phyloP scores from a whole-genome alignment of 2,329 filamentous ascomycete genomes.

The Emericellopsis cladophorae region DNA sequence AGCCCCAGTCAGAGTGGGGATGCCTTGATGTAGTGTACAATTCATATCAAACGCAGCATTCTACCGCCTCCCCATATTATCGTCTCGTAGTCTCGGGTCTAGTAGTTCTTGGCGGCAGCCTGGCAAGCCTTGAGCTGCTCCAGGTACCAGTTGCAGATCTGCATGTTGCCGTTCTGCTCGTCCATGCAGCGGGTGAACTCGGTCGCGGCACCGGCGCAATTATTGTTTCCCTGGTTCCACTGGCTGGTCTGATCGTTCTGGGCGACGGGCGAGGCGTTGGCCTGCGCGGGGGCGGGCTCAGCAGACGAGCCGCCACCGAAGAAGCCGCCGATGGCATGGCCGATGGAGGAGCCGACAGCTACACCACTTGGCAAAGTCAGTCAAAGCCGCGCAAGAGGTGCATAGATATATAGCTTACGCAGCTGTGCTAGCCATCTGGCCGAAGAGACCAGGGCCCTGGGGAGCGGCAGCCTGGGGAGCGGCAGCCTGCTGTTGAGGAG shows the following conservation, averaged over 20 bases:
- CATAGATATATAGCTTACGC: slow-evolving; percentile 57
- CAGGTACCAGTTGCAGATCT: slow-evolving; percentile 95
- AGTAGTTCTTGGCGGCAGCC: slow-evolving; percentile 61
- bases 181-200: slow-evolving; percentile 95
- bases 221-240: slow-evolving; percentile 41
- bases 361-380: slow-evolving; percentile 59
- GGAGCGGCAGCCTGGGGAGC: slow-evolving; percentile 38
- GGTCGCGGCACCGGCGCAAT: slow-evolving; percentile 69
- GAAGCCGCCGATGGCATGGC: slow-evolving; percentile 82
- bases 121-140: slow-evolving; percentile 93
- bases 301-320: slow-evolving; percentile 65
- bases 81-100: slow-evolving; percentile 13
- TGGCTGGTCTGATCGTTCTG: slow-evolving; percentile 35
- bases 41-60: slow-evolving; percentile 13
- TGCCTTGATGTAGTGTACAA: slow-evolving; percentile 5
- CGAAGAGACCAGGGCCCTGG: slow-evolving; percentile 75
- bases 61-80: background rate
- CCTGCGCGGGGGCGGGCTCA: slow-evolving; percentile 30
- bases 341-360: slow-evolving; percentile 88
- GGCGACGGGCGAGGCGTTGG: slow-evolving; percentile 22
- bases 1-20: slow-evolving; percentile 11
- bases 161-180: slow-evolving; percentile 85
- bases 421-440: slow-evolving; percentile 94
- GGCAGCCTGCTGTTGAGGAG: slow-evolving; percentile 28
- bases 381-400: background rate